Base-by-base conservation (phyloP, 768 basidiomycete genomes). In the Tremella fuciformis region DNA sequence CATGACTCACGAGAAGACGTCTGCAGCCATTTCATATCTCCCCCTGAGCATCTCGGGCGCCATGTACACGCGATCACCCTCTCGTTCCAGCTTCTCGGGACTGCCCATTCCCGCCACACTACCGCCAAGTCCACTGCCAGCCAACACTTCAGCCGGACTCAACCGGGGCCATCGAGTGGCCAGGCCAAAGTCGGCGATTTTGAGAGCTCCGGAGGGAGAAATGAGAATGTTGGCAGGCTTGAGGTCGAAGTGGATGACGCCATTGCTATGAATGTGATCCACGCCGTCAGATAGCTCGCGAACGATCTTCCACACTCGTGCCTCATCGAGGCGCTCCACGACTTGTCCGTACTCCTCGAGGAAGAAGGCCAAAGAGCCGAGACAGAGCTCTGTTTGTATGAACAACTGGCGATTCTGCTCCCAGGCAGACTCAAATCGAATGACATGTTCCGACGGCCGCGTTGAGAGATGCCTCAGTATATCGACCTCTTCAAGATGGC, bases 101-200 rank as follows among this genome's bases (percentile, higher is more conserved):
- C 50, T 54, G 16, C 46, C 48, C 8, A 22, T 18, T 16, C 51
- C 51, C 3, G 51, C 51, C 24, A 39, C 50, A 13, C 65, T 62
- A 3, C 67, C 67, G 9, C 72, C 76, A 11, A 77, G 56, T 7
- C 76, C 76, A 8, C 74, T 72, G 1, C 76, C 76, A 34, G 50
- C 44, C 24, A 77, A 55, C 19, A 77, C 74, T 40, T 67, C 64
- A 4, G 78, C 69, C 21, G 80, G 75, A n/a, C 71, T 71, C 0
- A 81, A 79, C 38, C 91, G 81, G 0, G 93, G 94, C 87, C 89
- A 93, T 53, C 91, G 70, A 13, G 91, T 89, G 13, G 94, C 93
- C 84, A 99, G 89, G 8, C 96, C 96, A 80, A 98, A 98, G 75
- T 99, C 96, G 11, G 93, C 93, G 76, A 99, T 93, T 80, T 91